Conservation (phyloP, 2,329 filamentous ascomycete species). For the Colletotrichum ledebouriae region DNA sequence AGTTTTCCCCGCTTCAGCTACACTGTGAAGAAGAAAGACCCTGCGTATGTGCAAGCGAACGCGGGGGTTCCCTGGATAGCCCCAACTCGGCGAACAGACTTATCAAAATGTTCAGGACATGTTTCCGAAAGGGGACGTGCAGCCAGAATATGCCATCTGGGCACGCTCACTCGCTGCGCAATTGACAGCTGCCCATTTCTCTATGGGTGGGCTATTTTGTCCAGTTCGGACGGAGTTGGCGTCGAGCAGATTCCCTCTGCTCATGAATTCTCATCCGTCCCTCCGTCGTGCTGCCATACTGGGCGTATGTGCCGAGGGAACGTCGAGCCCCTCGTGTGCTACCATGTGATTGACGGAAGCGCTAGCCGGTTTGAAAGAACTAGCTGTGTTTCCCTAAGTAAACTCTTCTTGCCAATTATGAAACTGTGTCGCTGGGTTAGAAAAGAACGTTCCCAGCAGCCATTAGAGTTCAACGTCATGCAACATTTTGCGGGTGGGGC, state of each 20-base stretch:
- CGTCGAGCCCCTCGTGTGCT: not conserved
- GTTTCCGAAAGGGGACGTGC: no score
- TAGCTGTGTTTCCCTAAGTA: no score
- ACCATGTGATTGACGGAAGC: conserved; percentile 1
- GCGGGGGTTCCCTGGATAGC: not conserved
- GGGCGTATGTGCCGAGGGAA: conserved; percentile 6
- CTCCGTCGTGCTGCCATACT: not conserved
- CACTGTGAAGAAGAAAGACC: no score
- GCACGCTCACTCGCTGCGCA: not conserved
- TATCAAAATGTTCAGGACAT: not conserved
- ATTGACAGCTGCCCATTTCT: conserved; percentile 16
- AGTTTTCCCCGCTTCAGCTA: no score
- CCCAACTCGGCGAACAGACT: conserved; percentile 5
- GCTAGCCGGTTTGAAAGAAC: no score
- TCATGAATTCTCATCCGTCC: not conserved
- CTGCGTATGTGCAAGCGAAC: not conserved
- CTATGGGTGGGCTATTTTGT: not conserved
- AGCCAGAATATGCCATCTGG: no score
- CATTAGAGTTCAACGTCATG: no score
- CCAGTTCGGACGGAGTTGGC: conserved; percentile 20
- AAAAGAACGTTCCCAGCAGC: no score
- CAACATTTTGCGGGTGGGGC: no score
- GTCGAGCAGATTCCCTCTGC: not conserved
- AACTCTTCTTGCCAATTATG: no score
- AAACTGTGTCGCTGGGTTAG: no score